These are phyloP conservation scores for Lipomyces mesembrius DNA, from an alignment of 805 yeast genomes.

Conservation along the genomic window DNA sequence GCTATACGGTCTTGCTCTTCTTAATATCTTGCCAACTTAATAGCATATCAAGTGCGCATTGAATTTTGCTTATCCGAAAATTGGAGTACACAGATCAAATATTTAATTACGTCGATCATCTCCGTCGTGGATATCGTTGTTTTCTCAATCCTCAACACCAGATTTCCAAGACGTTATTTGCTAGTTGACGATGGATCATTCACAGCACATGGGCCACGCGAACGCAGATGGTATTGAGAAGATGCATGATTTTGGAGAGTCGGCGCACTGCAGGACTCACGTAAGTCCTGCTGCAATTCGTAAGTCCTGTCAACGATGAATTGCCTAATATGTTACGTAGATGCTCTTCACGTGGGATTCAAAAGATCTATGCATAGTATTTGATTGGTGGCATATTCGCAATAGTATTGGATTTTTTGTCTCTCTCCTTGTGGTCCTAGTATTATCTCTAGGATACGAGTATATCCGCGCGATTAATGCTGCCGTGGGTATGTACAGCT, in stretches of 20 bases:
- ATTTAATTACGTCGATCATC: too few species aligned
- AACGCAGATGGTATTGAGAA: not conserved
- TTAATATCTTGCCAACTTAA: too few species aligned
- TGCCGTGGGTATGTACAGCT: not conserved
- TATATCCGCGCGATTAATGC: slow-evolving; percentile 48
- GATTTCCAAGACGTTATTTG: not conserved
- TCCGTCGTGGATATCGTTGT: too few species aligned
- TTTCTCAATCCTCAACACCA: too few species aligned
- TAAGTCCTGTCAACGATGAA: not conserved
- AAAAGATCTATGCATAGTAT: slow-evolving; percentile 71
- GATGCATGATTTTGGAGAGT: not conserved
- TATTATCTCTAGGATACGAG: slow-evolving; percentile 65
- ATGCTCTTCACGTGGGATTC: slow-evolving; percentile 85
- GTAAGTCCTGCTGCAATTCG: not conserved
- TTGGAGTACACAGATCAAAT: too few species aligned
- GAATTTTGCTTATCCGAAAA: too few species aligned
- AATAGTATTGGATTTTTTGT: slow-evolving; percentile 56
- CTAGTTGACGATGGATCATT: slow-evolving; percentile 4
- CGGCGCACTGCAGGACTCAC: slow-evolving; percentile 2
- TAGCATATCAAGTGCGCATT: too few species aligned
- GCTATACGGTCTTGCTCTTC: too few species aligned
- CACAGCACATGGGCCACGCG: not conserved
- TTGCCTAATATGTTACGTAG: slow-evolving; percentile 7
- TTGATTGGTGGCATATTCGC: slow-evolving; percentile 78
- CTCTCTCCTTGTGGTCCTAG: slow-evolving; percentile 56